Base-by-base conservation (phyloP, 192 early-diverging fungal species). In the Linnemannia hyalina region DNA sequence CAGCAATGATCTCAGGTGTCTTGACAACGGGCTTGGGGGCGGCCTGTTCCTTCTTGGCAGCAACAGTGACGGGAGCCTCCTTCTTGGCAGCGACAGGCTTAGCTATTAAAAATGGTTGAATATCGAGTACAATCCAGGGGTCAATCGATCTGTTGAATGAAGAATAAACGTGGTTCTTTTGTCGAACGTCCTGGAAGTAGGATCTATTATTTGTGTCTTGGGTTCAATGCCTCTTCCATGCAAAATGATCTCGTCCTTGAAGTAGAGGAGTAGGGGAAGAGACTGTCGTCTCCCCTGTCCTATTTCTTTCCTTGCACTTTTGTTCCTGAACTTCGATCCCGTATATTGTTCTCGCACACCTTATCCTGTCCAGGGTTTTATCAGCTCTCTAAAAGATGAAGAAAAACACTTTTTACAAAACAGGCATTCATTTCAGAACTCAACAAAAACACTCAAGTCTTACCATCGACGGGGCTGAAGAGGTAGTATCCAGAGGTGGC, bases 391-490 rank as follows among this genome's bases (percentile, higher is more conserved):
- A 36, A 75, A 60, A 75, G 46, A 8, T 35, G 32, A 26, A 15
- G 10, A 52, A 63, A 71, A 70, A 63, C 1, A 15, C 10, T 32
- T 18, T 18, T 36, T 1, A 18, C 22, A 46, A 18, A 23, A 3
- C n/a, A 35, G 47, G 22, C 20, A 18, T 46, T 15, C 49, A 52
- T 20, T 1, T 52, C 5, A 52, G 4, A 22, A 4, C 18, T 22
- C 16, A 52, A 6, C 15, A 16, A 52, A 22, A 52, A 16, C 15
- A 52, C 16, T 15, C 44, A 18, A 70, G 29, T 18, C 13, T 23
- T 73, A 86, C 83, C 83, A 49, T 86, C 83, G 23, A 80, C 83
- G 55, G 83, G 83, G 75, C 83, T 86, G 63, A 86, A 86, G 63
- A 86, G 83, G 52, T 80, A 86, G 79, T 86, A 86, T 70, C 83